Evolutionary conservation across 2,329 filamentous ascomycete species (phyloP), one percentile per base, ranked within the genome.

Genomic region (Calycina marina): DNA sequence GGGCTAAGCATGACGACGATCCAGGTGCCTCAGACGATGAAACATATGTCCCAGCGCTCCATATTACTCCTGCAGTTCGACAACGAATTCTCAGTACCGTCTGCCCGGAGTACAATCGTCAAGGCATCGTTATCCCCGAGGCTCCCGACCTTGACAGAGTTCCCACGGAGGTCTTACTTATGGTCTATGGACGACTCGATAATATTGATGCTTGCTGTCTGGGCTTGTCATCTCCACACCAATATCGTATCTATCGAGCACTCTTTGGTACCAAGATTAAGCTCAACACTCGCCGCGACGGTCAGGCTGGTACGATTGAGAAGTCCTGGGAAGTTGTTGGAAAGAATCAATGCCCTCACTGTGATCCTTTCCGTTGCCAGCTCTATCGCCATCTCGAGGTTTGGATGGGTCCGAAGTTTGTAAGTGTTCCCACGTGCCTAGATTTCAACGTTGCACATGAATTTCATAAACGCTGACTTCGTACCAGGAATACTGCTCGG

Each of bases 131-230:
- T n/a, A n/a, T n/a, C n/a, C n/a, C n/a, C n/a, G n/a, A n/a, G n/a
- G n/a, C n/a, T n/a, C n/a, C n/a, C n/a, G n/a, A n/a, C n/a, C n/a
- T n/a, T 5, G 46, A 59, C 22, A 62, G 69, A 32, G 59, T 77
- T 2, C 71, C 72, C 10, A 52, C 62, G 0, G 72, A 77, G 52
- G 56, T 77, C 8, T 70, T 74, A 51, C 72, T 65, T 40, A 56
- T 61, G 39, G 60, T 77, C 40, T 71, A 74, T 45, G 69, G 72
- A 50, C 65, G 67, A 41, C 63, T 77, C 36, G 72, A 77, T 53
- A 67, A 68, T 30, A 73, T 77, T 40, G 72, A 77, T 53, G 68
- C 69, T 46, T 68, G 66, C 24, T 75, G 70, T 47, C 56, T 77
- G 24, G 72, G 69, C 10, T 60, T 77, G 32, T 64, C 69, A 22